Evolutionary conservation across 2,329 filamentous ascomycete genomes (phyloP).

Genomic region (Pseudogymnoascus sp.): DNA sequence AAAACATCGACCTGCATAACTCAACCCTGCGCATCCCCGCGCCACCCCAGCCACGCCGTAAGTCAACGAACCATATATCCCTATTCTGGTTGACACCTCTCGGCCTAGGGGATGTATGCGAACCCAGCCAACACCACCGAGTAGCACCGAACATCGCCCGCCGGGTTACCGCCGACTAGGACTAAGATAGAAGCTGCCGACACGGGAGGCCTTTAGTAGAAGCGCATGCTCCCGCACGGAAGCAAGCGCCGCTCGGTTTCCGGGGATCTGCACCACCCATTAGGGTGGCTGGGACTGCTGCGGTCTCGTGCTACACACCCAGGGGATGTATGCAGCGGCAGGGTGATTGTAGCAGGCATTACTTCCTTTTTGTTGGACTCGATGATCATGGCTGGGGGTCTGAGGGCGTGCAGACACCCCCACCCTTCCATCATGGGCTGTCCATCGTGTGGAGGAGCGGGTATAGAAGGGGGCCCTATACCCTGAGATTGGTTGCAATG

Average conservation of each 20-base stretch:
- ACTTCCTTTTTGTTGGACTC: neutral
- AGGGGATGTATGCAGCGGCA: neutral
- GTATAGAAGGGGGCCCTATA: neutral
- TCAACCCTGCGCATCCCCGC: neutral
- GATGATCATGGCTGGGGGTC: neutral
- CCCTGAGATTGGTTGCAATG: neutral
- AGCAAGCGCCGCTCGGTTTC: neutral
- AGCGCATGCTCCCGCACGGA: neutral
- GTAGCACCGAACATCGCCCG: neutral
- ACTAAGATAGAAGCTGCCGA: neutral
- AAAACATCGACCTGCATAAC: neutral
- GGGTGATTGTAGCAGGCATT: neutral
- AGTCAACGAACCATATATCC: neutral
- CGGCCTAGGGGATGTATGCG: neutral
- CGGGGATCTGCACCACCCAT: neutral
- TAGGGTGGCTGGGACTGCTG: neutral
- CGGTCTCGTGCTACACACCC: neutral
- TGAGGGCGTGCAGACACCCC: neutral
- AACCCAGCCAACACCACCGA: neutral
- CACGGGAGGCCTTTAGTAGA: neutral
- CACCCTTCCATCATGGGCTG: neutral
- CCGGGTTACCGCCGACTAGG: neutral
- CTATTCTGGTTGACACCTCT: neutral
- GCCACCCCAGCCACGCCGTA: neutral
- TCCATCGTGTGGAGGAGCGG: neutral